These are phyloP conservation scores for Debaryomyces udenii DNA, from an alignment of 1,139 yeast genomes.

Conservation along the genomic window DNA sequence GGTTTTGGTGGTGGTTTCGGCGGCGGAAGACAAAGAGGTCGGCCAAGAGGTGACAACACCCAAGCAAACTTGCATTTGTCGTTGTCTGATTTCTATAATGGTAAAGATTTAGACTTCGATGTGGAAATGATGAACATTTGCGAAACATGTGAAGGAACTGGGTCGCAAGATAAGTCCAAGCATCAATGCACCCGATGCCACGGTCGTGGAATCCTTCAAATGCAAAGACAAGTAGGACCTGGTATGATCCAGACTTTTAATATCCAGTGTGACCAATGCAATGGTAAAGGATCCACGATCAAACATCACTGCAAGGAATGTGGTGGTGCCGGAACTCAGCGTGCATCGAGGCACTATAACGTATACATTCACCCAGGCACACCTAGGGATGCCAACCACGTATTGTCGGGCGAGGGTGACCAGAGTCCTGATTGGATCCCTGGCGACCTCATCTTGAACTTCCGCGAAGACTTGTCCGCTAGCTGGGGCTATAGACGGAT, in stretches of 20 bases:
- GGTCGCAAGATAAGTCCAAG: slow-evolving; percentile 75
- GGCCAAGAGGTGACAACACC: slow-evolving; percentile 67
- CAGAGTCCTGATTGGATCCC: slow-evolving; percentile 78
- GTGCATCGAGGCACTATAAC: slow-evolving; percentile 58
- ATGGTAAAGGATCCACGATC: slow-evolving; percentile 73
- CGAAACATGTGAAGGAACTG: slow-evolving; percentile 77
- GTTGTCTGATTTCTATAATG: slow-evolving; percentile 69
- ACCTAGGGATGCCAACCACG: slow-evolving; percentile 59
- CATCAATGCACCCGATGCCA: slow-evolving; percentile 67
- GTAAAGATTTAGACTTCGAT: slow-evolving; percentile 62
- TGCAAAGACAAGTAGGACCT: slow-evolving; percentile 79
- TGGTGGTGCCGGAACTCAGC: slow-evolving; percentile 66
- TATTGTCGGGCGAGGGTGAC: slow-evolving; percentile 78
- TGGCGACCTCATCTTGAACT: slow-evolving; percentile 71
- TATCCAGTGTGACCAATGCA: slow-evolving; percentile 75
- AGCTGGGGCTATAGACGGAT: slow-evolving; percentile 88
- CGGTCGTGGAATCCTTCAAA: slow-evolving; percentile 73
- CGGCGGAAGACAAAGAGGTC: slow-evolving; percentile 37
- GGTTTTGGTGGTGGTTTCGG: slow-evolving; percentile 64
- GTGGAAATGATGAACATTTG: slow-evolving; percentile 76
- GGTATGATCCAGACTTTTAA: slow-evolving; percentile 89
- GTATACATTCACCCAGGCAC: slow-evolving; percentile 74
- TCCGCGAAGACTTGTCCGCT: slow-evolving; percentile 54
- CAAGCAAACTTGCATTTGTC: slow-evolving; percentile 59
- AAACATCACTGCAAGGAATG: slow-evolving; percentile 68